Conservation (phyloP, 306 rosid genomes). For the Acmispon strigosus region DNA sequence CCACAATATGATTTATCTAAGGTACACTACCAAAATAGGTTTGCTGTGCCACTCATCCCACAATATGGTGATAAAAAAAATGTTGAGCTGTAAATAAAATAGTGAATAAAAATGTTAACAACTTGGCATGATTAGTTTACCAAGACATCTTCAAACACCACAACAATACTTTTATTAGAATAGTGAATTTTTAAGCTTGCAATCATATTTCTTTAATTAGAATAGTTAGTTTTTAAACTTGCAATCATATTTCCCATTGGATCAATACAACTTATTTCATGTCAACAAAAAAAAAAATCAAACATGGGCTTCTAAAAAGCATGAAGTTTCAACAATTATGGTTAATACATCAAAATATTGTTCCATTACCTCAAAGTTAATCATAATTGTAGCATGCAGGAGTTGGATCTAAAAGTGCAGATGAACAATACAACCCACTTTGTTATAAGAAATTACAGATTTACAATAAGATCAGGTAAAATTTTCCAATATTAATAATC, state of each 20-base stretch:
- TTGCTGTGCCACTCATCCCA: neutral
- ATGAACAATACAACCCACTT: neutral
- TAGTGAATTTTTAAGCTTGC: neutral
- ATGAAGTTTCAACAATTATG: neutral
- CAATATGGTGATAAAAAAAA: neutral
- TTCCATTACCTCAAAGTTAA: neutral
- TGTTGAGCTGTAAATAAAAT: neutral
- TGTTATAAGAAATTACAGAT: conserved; percentile 1
- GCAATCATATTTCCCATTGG: neutral
- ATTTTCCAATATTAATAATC: neutral
- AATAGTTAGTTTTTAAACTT: neutral
- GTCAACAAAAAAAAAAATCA: neutral
- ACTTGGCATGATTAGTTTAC: conserved; percentile 2
- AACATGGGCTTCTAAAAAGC: neutral
- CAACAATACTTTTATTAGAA: neutral
- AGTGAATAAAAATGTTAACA: neutral
- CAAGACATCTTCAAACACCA: conserved; percentile 11
- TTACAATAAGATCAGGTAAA: neutral
- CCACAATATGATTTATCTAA: neutral
- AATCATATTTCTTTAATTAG: neutral
- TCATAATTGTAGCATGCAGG: conserved; percentile 17
- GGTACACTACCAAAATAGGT: too few species aligned
- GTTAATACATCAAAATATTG: neutral
- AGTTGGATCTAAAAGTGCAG: conserved; percentile 10
- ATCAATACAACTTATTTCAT: neutral